Evolutionary conservation across 2,329 filamentous ascomycete species (phyloP).

Genomic region (Apiospora saccharicola): DNA sequence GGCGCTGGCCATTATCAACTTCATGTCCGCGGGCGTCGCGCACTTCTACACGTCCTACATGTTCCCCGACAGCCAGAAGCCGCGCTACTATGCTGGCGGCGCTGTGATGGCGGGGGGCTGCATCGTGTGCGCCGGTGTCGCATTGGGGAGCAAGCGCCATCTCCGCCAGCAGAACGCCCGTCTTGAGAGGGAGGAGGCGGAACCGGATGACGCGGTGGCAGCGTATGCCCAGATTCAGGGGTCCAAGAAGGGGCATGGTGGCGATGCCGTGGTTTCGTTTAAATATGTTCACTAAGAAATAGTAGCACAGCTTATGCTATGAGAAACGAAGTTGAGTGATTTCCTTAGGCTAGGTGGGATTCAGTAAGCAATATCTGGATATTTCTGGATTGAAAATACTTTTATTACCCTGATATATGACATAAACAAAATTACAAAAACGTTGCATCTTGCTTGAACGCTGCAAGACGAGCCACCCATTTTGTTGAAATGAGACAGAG

Average conservation of each 20-base stretch:
- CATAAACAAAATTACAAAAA: not conserved
- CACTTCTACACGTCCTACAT: slow-evolving; percentile 43
- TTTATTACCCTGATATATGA: too few species aligned
- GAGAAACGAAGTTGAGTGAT: too few species aligned
- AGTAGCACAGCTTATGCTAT: not conserved
- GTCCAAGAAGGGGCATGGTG: not conserved
- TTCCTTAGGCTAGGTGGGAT: too few species aligned
- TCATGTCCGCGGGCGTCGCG: slow-evolving; percentile 34
- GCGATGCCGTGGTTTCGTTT: not conserved
- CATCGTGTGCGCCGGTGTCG: slow-evolving; percentile 34
- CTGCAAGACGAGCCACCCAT: not conserved
- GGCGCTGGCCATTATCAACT: slow-evolving; percentile 37
- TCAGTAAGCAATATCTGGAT: too few species aligned
- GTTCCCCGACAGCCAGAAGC: slow-evolving; percentile 41
- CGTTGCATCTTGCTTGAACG: not conserved
- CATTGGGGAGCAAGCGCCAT: slow-evolving; percentile 41
- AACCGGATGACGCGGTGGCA: too few species aligned
- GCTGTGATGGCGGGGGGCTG: slow-evolving; percentile 38
- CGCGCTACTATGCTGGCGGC: slow-evolving; percentile 41
- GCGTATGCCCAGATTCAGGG: not conserved
- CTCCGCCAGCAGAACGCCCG: slow-evolving; percentile 36
- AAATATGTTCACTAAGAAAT: not conserved
- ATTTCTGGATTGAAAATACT: too few species aligned
- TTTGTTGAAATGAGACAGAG: not conserved
- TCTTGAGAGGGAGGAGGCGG: slow-evolving; percentile 27